Base-by-base conservation (phyloP, 495 filamentous ascomycete species). In the Daldinia concentrica region DNA sequence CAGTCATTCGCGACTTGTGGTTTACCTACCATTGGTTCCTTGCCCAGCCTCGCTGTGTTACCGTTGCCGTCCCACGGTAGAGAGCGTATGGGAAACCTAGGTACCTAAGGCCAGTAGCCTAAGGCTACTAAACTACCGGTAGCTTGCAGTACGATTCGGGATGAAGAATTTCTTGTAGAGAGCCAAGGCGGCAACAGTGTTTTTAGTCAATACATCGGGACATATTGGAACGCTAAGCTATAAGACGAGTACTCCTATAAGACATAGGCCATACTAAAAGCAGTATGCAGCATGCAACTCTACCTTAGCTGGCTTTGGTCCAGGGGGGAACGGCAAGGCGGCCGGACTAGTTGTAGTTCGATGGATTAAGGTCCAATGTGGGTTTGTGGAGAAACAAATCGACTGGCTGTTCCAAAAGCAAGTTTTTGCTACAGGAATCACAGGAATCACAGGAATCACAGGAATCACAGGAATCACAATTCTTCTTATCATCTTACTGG, bases 361-460 rank as follows among this genome's bases (percentile, higher is more conserved):
- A 60, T 15, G 34, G 57, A 54, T 30, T 30, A 34, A 45, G 52
- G 59, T 29, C 69, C 26, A 45, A 57, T 24, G 32, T 15, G 30
- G 15, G 17, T 50, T 67, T 67, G 60, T 67, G 64, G 69, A 62
- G 69, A 64, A 37, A 67, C 19, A 50, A 54, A 41, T 56, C 51
- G 58, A 64, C 62, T 57, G 54, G 50, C 7, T 54, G 27, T 17
- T 54, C 50, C 61, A 62, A 72, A 48, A 68, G 64, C 64, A 68
- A 68, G 56, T 72, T 72, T 67, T 64, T 58, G 22, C 56, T 58
- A 37, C 34, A 39, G 14, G 32, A 58, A 43, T 41, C 36, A 62
- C 66, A 68, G 58, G 62, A 67, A 72, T 72, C 69, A 60, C 64
- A 62, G n/a, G n/a, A n/a, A n/a, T n/a, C n/a, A 37, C 34, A 39